A percentile compares a stretch with the other conserved stretches of the same genome.
These are phyloP conservation scores for Phytophthora agathidicida DNA, from an alignment of 352 stramenopile species.

Conservation along the genomic window DNA sequence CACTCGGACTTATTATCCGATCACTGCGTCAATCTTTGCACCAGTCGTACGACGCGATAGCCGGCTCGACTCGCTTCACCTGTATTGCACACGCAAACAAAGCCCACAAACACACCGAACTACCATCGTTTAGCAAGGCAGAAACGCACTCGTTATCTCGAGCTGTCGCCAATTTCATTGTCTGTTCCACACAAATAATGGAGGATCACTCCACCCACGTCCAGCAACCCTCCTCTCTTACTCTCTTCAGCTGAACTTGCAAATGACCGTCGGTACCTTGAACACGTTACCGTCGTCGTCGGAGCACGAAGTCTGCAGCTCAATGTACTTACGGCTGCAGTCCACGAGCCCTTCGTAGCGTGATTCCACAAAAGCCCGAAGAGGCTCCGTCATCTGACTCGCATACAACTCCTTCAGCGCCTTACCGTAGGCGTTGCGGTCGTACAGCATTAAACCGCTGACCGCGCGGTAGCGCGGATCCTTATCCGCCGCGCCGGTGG, in stretches of 20 bases:
- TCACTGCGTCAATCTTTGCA: too few relatives aligned
- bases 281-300: constrained; percentile 84
- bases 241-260: constrained; percentile 71
- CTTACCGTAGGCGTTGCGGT: constrained; percentile 82
- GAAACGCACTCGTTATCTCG: background rate
- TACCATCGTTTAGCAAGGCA: background rate
- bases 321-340: constrained; percentile 82
- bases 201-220: constrained; percentile 4
- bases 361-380: constrained; percentile 72
- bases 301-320: constrained; percentile 85
- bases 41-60: too few relatives aligned
- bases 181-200: constrained; percentile 15
- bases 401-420: constrained; percentile 75
- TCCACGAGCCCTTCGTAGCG: constrained; percentile 87
- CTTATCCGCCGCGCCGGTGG: constrained; percentile 55
- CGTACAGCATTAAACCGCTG: constrained; percentile 87
- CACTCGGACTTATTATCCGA: too few relatives aligned
- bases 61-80: background rate
- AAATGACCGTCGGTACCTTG: constrained; percentile 88
- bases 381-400: constrained; percentile 54
- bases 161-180: constrained; percentile 10
- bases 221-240: constrained; percentile 2
- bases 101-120: background rate
- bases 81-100: too few relatives aligned
- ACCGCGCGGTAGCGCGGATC: constrained; percentile 69